Conservation (phyloP, 768 basidiomycete species). For the Pleurotus salmoneostramineus region DNA sequence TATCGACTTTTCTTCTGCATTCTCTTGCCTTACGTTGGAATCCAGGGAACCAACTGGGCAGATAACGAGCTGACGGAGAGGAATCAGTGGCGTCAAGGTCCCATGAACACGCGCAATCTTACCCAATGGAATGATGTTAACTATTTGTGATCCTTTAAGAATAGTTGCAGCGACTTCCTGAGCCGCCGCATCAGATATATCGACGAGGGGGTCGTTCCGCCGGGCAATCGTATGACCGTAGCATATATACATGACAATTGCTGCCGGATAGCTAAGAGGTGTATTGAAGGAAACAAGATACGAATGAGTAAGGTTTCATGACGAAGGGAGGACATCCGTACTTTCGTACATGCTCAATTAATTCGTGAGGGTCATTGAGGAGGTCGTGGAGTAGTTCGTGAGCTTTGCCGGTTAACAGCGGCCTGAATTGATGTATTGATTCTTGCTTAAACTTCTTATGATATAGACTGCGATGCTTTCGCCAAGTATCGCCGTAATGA, state of each 20-base stretch:
- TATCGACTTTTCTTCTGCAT: conserved; percentile 1
- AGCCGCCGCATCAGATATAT: conserved; percentile 1
- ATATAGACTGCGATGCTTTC: background rate
- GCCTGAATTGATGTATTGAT: conserved; percentile 8
- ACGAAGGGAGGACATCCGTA: conserved; percentile 9
- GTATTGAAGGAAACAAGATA: background rate
- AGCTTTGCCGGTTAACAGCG: conserved; percentile 21
- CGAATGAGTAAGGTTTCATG: background rate
- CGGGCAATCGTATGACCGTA: conserved; percentile 1
- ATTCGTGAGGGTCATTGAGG: conserved; percentile 16
- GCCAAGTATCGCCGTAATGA: conserved; percentile 3
- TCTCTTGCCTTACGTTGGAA: conserved; percentile 1
- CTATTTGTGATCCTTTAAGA: background rate
- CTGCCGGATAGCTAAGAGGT: conserved; percentile 7
- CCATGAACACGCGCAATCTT: background rate
- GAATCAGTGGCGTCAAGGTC: background rate
- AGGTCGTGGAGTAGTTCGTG: conserved; percentile 24
- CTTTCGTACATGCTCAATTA: conserved; percentile 24
- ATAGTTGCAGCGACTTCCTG: background rate
- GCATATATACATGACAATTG: conserved; percentile 3
- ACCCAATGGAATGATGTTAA: conserved; percentile 2
- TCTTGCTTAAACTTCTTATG: conserved; percentile 7
- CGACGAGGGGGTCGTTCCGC: conserved; percentile 1
- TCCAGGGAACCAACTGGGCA: conserved; percentile 3
- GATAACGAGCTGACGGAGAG: background rate